A percentile compares a stretch with the other conserved stretches of the same genome.
phyloP scores from a whole-genome alignment of 805 yeast species.

The Candida insectalens region DNA sequence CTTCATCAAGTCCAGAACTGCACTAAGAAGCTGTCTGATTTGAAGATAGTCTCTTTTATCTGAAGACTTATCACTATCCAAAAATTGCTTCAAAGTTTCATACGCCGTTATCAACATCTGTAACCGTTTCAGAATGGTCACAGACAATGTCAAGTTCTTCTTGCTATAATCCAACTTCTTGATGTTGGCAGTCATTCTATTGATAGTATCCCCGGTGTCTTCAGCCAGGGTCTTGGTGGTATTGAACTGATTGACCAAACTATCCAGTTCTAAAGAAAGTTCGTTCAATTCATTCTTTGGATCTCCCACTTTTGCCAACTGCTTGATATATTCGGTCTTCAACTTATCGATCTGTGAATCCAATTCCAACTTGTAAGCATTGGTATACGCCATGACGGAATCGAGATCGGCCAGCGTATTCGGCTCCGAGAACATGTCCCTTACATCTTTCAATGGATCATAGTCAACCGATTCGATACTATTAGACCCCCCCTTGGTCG shows the following conservation, averaged over 20 bases:
- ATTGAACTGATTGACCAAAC: constrained; percentile 34
- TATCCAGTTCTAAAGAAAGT: constrained; percentile 25
- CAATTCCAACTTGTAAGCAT: constrained; percentile 39
- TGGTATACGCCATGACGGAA: constrained; percentile 37
- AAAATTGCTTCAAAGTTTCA: constrained; percentile 42
- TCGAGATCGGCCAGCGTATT: constrained; percentile 42
- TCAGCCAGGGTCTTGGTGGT: constrained; percentile 38
- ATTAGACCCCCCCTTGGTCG: background rate
- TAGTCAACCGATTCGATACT: constrained; percentile 31
- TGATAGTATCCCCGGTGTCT: constrained; percentile 51
- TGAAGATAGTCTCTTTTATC: constrained; percentile 33
- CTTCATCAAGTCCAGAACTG: constrained; percentile 60
- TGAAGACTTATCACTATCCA: constrained; percentile 20
- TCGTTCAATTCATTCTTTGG: constrained; percentile 17
- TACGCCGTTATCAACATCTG: constrained; percentile 79
- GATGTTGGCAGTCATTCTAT: constrained; percentile 66
- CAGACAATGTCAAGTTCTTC: constrained; percentile 70
- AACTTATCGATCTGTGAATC: constrained; percentile 33
- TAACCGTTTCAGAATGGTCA: constrained; percentile 78
- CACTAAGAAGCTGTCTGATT: constrained; percentile 53
- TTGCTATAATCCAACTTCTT: constrained; percentile 74
- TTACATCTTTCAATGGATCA: constrained; percentile 45
- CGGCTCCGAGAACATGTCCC: constrained; percentile 40
- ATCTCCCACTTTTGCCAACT: constrained; percentile 11
- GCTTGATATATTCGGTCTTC: constrained; percentile 24